Evolutionary conservation across 805 yeast species (phyloP), one percentile per base, ranked within the genome.

Genomic region (Kuraishia piskuri): DNA sequence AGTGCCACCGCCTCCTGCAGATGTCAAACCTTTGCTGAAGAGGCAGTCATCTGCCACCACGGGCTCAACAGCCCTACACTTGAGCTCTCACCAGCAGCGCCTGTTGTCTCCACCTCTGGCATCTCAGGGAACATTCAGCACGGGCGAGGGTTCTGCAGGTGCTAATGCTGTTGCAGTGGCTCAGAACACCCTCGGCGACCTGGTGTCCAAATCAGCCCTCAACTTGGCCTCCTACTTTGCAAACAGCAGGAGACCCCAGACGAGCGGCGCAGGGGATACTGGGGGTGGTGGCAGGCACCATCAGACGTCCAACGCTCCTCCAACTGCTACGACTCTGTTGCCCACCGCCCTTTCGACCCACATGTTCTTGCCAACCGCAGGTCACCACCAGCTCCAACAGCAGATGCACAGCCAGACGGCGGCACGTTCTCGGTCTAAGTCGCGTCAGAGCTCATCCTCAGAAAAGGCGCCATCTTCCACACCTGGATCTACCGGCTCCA

Each of bases 291-390:
- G 46, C n/a, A 45, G 40, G 36, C 79, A 75, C 55, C 74, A 72
- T 31, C 40, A 31, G 14, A 31, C 40, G 54, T 80, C 84, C 1
- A 79, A 77, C 59, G 84, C 84, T 1, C 85, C 85, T n/a, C 76
- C 80, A 8, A 76, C 84, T 1, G 84, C 84, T 0, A 69, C 80
- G 1, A 79, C 83, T 0, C 62, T 80, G 20, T 65, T 80, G 37
- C 84, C 85, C n/a, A 79, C 83, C 3, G 84, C 85, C 0, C 63
- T 80, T 37, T 72, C 83, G 4, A 80, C 85, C 1, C 85, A 80
- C 61, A 80, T 80, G 83, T 80, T 80, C 61, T 59, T 79, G 46
- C 84, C 84, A 3, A 80, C 81, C 26, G 71, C 60, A 53, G 59
- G 58, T 26, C 47, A 63, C 50, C 74, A 56, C 65, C 49, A 45